Evolutionary conservation across 1,284 basidiomycete species (phyloP).

Genomic region (Cryptococcus hybrid): DNA sequence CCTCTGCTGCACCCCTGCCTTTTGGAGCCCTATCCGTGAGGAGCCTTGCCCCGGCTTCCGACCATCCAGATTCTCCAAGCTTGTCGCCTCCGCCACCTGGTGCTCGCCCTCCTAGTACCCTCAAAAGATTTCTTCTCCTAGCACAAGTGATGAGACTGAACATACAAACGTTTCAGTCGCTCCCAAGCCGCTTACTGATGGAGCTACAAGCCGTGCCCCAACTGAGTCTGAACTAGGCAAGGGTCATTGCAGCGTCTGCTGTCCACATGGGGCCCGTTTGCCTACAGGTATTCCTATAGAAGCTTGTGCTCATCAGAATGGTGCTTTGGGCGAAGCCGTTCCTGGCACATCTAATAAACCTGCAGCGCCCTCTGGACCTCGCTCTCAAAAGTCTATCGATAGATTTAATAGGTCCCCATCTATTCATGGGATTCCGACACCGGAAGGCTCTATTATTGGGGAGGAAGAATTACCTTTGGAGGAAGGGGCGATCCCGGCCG

Average conservation of each 20-base stretch:
- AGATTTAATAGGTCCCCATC: conserved; percentile 8
- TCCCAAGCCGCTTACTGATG: not conserved
- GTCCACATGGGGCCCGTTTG: conserved; percentile 25
- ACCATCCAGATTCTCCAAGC: not conserved
- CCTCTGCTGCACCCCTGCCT: not conserved
- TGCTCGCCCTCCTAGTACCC: conserved; percentile 5
- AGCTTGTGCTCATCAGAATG: conserved; percentile 33
- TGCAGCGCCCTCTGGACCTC: conserved; percentile 6
- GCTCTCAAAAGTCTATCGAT: conserved; percentile 5
- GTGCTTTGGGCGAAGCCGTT: conserved; percentile 1
- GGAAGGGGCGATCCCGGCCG: not conserved
- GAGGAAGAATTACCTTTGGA: conserved; percentile 4
- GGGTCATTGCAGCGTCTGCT: conserved; percentile 34
- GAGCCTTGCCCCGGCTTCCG: not conserved
- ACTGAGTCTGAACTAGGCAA: conserved; percentile 20
- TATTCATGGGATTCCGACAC: conserved; percentile 1
- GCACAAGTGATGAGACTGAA: not conserved
- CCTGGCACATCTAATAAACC: conserved; percentile 3
- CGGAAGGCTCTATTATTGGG: conserved; percentile 4
- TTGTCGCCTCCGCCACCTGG: conserved; percentile 1
- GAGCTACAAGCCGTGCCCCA: conserved; percentile 4
- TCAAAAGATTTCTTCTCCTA: conserved; percentile 7
- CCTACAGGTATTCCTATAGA: conserved; percentile 20
- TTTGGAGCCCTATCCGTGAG: not conserved
- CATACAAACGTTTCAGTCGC: not conserved